Base-by-base conservation (phyloP, 1,284 basidiomycete species). In the Mycosarcoma maydis region DNA sequence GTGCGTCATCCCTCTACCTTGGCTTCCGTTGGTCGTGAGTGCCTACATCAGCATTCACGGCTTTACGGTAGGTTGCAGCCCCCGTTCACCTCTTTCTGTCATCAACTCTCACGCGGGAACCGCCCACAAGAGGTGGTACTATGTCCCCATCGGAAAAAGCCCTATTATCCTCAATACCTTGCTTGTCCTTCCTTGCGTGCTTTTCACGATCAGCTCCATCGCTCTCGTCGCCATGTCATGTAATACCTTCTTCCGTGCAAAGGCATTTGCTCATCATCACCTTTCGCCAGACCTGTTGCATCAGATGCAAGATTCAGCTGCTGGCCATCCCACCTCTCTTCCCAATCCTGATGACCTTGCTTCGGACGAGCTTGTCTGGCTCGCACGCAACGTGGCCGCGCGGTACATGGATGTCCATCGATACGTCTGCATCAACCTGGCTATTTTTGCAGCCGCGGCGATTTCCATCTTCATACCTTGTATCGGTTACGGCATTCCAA, bases 1-100 rank as follows among this genome's bases (percentile, higher is more conserved):
- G 40, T 68, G 65, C 57, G 16, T 61, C 14, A 34, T 57, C n/a
- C 65, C 65, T n/a, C 22, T 52, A 8, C 65, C 65, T 6, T 68
- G 57, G 54, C 14, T 41, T 29, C 49, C 61, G 4, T 24, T 64
- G 3, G 45, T 50, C 6, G 11, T 36, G 2, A 36, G 53, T 8
- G 48, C 52, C 3, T 62, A 52, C 20, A 37, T 52, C 14, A 62
- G 60, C 44, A 36, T 56, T 7, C 60, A 62, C 17, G 60, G 60
- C 5, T 62, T 62, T 17, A 34, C 32, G 0, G 22, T 56, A 2
- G 60, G 60, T 0, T 56, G 53, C 30, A 56, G 53, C n/a, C 60
- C 60, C 6, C 20, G 39, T 0, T 56, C 52, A 1, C 53, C 60
- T 1, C 39, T 56, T 16, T 47, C 44, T 3, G 10, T 26, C 6